These are phyloP conservation scores for Wallacemonas sp. DNA, from an alignment of 208 protist species.

Conservation along the genomic window DNA sequence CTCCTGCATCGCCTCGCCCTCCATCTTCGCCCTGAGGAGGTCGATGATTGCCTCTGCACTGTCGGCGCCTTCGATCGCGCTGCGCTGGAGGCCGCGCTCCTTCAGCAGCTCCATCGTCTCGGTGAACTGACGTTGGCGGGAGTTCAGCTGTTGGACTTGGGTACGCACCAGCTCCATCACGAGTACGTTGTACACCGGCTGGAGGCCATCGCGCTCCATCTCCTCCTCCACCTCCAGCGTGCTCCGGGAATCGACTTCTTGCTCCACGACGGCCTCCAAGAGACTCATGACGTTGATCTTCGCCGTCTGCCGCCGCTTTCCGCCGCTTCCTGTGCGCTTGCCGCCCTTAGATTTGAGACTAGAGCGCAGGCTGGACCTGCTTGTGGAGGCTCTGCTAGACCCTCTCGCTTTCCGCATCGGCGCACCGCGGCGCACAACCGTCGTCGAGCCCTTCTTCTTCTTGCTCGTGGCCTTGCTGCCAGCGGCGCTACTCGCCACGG, in stretches of 20 bases:
- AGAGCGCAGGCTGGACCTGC: background rate
- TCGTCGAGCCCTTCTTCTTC: conserved; percentile 1
- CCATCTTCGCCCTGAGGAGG: conserved; percentile 37
- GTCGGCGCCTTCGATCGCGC: conserved; percentile 28
- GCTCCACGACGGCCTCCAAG: conserved; percentile 30
- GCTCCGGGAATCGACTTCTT: conserved; percentile 38
- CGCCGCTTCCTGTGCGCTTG: background rate
- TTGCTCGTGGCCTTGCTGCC: background rate
- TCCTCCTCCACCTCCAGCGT: conserved; percentile 54
- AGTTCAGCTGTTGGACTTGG: conserved; percentile 63
- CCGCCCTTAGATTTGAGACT: background rate
- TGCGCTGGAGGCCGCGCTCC: conserved; percentile 34
- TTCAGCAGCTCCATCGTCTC: conserved; percentile 52
- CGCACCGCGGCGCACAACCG: background rate
- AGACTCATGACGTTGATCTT: conserved; percentile 10
- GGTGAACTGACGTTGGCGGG: conserved; percentile 56
- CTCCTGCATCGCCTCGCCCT: conserved; percentile 50
- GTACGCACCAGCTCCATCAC: conserved; percentile 68
- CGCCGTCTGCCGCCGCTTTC: conserved; percentile 4
- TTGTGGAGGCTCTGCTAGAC: conserved; percentile 1
- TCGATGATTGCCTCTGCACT: conserved; percentile 37
- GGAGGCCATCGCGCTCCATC: conserved; percentile 37
- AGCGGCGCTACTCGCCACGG: background rate
- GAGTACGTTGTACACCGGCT: conserved; percentile 68
- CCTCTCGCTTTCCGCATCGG: conserved; percentile 1